These are phyloP conservation scores for Magnaporthiopsis poae DNA, from an alignment of 2,329 filamentous ascomycete species.

Conservation along the genomic window DNA sequence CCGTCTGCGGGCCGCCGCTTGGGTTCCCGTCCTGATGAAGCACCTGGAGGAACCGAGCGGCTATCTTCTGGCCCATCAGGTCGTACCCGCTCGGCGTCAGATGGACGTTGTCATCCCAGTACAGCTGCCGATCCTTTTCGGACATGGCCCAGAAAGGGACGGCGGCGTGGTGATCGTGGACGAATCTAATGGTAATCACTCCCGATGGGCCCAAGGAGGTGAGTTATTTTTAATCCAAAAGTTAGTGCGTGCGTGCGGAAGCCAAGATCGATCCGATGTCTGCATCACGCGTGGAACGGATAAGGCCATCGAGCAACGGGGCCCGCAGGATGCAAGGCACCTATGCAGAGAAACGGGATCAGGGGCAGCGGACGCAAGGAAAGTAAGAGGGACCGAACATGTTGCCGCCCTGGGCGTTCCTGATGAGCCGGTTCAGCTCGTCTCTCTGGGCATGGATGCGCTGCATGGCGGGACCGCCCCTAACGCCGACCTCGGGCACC, in stretches of 20 bases:
- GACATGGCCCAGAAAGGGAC: conserved; percentile 45
- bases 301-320: too few species aligned
- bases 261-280: too few species aligned
- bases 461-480: neutral
- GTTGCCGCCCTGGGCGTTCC: conserved; percentile 34
- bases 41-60: conserved; percentile 40
- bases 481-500: conserved; percentile 41
- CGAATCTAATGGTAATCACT: neutral
- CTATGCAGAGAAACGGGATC: too few species aligned
- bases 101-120: conserved; percentile 55
- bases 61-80: conserved; percentile 49
- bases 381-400: conserved; percentile 35
- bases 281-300: neutral
- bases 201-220: neutral
- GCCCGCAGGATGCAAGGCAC: too few species aligned
- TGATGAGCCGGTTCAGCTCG: conserved; percentile 44
- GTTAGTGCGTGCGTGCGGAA: too few species aligned
- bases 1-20: neutral
- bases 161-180: conserved; percentile 30
- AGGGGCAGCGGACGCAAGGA: neutral
- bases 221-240: neutral
- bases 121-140: conserved; percentile 32
- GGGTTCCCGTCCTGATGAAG: conserved; percentile 23
- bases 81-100: conserved; percentile 50
- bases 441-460: conserved; percentile 10